phyloP scores from a whole-genome alignment of 2,329 filamentous ascomycete genomes.

The Calonectria hawksworthii region DNA sequence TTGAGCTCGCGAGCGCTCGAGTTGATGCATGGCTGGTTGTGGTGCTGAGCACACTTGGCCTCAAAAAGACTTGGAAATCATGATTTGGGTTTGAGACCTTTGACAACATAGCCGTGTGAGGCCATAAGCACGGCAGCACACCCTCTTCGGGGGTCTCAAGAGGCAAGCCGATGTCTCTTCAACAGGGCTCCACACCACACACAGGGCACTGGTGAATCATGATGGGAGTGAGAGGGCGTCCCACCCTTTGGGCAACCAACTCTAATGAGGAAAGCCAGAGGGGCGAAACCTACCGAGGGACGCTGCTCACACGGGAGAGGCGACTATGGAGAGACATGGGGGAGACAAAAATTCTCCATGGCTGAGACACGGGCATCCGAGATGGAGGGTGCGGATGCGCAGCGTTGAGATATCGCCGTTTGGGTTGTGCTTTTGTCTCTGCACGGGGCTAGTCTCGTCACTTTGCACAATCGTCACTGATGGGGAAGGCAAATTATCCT shows the following conservation, averaged over 20 bases:
- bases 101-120: background rate
- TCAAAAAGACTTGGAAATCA: background rate
- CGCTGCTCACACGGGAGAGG: background rate
- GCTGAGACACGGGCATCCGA: constrained; percentile 21
- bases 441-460: background rate
- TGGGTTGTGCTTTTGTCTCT: constrained; percentile 8
- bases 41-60: background rate
- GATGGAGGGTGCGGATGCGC: constrained; percentile 8
- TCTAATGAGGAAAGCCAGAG: constrained; percentile 1
- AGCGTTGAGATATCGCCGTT: constrained; percentile 1
- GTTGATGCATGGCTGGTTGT: background rate
- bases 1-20: background rate
- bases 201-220: background rate
- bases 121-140: background rate
- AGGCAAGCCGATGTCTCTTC: constrained; percentile 20
- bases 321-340: constrained; percentile 18
- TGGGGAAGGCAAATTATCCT: background rate
- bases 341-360: background rate
- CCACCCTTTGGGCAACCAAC: constrained; percentile 7
- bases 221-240: constrained; percentile 2
- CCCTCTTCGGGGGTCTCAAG: background rate
- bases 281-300: constrained; percentile 7
- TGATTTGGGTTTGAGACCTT: background rate
- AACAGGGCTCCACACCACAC: constrained; percentile 1
- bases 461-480: background rate